Percentiles rank a stretch among this genome's conserved stretches.
phyloP scores from a whole-genome alignment of 768 basidiomycete species.

The Suillus ampliporus region DNA sequence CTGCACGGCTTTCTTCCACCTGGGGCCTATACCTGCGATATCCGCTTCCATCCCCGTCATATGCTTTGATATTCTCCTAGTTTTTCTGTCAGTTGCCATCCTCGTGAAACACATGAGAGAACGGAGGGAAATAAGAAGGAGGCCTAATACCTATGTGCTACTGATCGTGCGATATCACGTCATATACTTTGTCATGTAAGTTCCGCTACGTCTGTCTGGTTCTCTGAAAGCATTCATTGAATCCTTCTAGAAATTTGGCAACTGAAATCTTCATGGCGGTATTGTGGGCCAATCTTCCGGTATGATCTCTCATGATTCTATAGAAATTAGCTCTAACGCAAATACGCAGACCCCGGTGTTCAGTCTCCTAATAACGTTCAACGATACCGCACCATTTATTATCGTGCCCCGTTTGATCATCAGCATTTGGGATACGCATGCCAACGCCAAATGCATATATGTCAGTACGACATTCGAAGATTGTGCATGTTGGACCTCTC shows the following conservation, averaged over 20 bases:
- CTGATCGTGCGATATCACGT: conserved; percentile 1
- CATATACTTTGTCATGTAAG: conserved; percentile 1
- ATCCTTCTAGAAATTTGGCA: neutral
- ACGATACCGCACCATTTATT: neutral
- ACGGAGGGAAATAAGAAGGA: neutral
- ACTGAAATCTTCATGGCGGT: neutral
- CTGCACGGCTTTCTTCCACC: neutral
- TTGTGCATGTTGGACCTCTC: neutral
- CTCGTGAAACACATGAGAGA: neutral
- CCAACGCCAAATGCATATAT: neutral
- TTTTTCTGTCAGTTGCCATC: neutral
- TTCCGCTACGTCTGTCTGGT: neutral
- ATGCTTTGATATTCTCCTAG: neutral
- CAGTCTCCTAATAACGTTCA: neutral
- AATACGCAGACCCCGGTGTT: neutral
- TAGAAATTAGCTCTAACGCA: neutral
- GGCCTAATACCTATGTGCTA: neutral
- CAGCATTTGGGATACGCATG: neutral
- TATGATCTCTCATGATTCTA: neutral
- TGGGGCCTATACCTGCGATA: neutral
- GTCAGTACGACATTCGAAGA: neutral
- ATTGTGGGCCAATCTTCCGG: neutral
- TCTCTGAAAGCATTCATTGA: neutral
- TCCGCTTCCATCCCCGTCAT: neutral
- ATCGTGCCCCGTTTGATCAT: neutral